Base-by-base conservation (phyloP, 2,329 filamentous ascomycete genomes). In the Penicillium sp. region DNA sequence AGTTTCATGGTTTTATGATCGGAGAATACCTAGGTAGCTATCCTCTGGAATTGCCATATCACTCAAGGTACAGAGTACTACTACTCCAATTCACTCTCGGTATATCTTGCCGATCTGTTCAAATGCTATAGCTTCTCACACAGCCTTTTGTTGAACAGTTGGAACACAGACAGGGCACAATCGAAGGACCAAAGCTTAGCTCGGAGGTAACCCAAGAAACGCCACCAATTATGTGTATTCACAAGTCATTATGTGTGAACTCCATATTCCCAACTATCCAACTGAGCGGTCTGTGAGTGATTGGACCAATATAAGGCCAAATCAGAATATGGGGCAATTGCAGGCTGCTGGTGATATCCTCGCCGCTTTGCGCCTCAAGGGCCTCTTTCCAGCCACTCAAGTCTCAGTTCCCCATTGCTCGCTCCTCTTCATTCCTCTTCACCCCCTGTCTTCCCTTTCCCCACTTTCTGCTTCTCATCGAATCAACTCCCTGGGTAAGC, bases 181-280 rank as follows among this genome's bases (percentile, higher is more conserved):
- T 35, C 14, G 11, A 35, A 35, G 5, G 32, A 35, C 5, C 13
- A 7, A 35, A 35, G 6, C 16, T 4, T 16, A 30, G 26, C 3
- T 41, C 11, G 14, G 36, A 51, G 23, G 55, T 55, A 58, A 58
- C 55, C 52, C 46, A 46, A 58, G 47, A 13, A 55, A 52, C 55
- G 52, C 55, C 48, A 58, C 39, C 13, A 32, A 48, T 8, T 42
- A 23, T 49, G 6, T 6, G 23, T 30, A 9, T 13, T 48, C 23
- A 23, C 23, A 23, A 23, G 23, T n/a, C n/a, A n/a, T n/a, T n/a
- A n/a, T n/a, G n/a, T n/a, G n/a, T n/a, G n/a, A n/a, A n/a, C n/a
- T n/a, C n/a, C n/a, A n/a, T n/a, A n/a, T n/a, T n/a, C n/a, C n/a
- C n/a, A n/a, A n/a, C n/a, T n/a, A n/a, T n/a, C n/a, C n/a, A n/a